These are phyloP conservation scores for Spinacia oleracea DNA, from an alignment of 179 eudicot genomes.

Conservation along the genomic window DNA sequence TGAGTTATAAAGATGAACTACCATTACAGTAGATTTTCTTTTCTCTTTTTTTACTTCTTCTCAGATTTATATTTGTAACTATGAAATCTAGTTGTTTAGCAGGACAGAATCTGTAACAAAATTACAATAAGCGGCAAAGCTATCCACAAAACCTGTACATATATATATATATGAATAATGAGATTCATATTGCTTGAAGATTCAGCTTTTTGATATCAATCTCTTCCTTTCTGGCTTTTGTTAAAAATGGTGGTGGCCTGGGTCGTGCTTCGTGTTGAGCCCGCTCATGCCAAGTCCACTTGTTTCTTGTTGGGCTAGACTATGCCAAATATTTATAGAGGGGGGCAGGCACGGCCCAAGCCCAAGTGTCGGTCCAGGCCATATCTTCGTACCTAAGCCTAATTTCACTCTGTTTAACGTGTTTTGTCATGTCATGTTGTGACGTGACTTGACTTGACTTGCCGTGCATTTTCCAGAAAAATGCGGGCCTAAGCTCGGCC, in stretches of 20 bases:
- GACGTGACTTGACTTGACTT: too few relatives aligned
- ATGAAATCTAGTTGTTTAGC: slow-evolving; percentile 5
- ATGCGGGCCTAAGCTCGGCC: too few relatives aligned
- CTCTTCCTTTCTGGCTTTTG: not conserved
- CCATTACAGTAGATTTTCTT: slow-evolving; percentile 8
- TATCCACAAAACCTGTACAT: slow-evolving; percentile 28
- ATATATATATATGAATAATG: slow-evolving; percentile 30
- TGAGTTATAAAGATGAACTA: slow-evolving; percentile 33
- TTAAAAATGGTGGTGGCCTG: not conserved
- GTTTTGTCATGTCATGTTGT: too few relatives aligned
- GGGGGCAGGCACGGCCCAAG: too few relatives aligned
- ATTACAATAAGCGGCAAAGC: slow-evolving; percentile 23
- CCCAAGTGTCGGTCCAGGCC: too few relatives aligned
- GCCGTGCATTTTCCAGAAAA: too few relatives aligned
- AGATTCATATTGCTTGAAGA: slow-evolving; percentile 19
- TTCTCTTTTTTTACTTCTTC: not conserved
- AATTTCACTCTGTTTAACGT: too few relatives aligned
- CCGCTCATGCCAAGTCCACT: too few relatives aligned
- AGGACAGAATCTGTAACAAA: slow-evolving; percentile 18
- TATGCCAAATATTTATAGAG: too few relatives aligned
- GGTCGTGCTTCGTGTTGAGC: too few relatives aligned
- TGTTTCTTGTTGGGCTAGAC: too few relatives aligned
- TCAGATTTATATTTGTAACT: not conserved
- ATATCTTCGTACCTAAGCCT: too few relatives aligned
- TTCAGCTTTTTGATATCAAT: not conserved